phyloP scores from a whole-genome alignment of 1,284 basidiomycete genomes.

The Malassezia psittaci region DNA sequence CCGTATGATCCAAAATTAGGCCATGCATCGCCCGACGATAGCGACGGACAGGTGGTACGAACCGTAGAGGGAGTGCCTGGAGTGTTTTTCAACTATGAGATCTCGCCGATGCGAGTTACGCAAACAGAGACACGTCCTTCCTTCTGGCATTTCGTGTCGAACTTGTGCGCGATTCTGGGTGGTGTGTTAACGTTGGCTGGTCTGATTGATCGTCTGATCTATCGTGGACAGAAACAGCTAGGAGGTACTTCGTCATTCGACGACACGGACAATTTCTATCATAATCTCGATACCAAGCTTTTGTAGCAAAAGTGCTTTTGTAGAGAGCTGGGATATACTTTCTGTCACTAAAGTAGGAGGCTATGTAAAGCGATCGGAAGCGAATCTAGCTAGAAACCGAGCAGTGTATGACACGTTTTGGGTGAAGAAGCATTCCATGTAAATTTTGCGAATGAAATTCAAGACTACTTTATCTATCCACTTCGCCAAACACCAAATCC shows the following conservation, averaged over 20 bases:
- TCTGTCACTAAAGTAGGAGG: no score
- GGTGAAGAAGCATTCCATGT: neutral
- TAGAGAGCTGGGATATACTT: no score
- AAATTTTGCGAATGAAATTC: neutral
- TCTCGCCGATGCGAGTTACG: conserved; percentile 50
- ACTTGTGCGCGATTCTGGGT: conserved; percentile 78
- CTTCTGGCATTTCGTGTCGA: conserved; percentile 88
- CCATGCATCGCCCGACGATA: conserved; percentile 18
- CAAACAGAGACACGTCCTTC: conserved; percentile 61
- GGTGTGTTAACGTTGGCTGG: conserved; percentile 91
- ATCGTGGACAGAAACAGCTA: conserved; percentile 49
- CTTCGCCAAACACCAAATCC: conserved; percentile 47
- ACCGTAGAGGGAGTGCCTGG: conserved; percentile 61
- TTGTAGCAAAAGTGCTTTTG: neutral
- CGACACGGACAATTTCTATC: conserved; percentile 15
- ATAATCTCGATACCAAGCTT: conserved; percentile 9
- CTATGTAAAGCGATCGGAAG: no score
- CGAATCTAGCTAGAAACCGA: no score
- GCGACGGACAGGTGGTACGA: conserved; percentile 53
- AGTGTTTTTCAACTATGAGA: conserved; percentile 62
- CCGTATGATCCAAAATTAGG: conserved; percentile 8
- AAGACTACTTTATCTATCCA: conserved; percentile 26
- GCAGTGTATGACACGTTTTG: no score
- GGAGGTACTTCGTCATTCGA: conserved; percentile 8
- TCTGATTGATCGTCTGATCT: conserved; percentile 77